These are phyloP conservation scores for Aspergillus nidulans DNA, from an alignment of 495 filamentous ascomycete species.

Conservation along the genomic window DNA sequence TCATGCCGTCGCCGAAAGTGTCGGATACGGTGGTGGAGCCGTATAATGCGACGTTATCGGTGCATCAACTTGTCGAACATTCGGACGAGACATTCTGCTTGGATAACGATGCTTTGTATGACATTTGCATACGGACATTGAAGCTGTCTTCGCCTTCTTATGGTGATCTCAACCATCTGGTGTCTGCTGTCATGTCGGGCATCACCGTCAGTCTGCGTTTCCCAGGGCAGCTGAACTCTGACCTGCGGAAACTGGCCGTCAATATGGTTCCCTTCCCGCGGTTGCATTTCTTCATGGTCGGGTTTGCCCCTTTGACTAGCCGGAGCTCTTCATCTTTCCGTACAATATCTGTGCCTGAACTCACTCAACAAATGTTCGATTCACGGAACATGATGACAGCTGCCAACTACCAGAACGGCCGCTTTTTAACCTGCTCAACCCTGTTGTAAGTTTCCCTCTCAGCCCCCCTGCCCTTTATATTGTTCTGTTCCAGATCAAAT, in stretches of 20 bases:
- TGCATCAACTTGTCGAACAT: conserved; percentile 99
- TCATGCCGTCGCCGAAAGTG: conserved; percentile 98
- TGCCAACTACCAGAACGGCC: conserved; percentile 98
- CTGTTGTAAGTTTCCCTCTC: conserved; percentile 86
- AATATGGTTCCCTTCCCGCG: conserved; percentile 99
- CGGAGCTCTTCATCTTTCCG: conserved; percentile 94
- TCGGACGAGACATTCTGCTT: conserved; percentile 99
- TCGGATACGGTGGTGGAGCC: conserved; percentile 99
- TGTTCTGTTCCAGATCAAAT: conserved; percentile 24
- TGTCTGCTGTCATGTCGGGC: conserved; percentile 98
- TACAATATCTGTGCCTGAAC: conserved; percentile 92
- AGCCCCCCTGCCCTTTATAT: not conserved
- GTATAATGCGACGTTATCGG: conserved; percentile 97
- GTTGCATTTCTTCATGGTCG: conserved; percentile 99
- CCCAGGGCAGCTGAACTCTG: conserved; percentile 98
- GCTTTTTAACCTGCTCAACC: conserved; percentile 98
- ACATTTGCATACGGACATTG: conserved; percentile 99
- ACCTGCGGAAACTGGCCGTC: conserved; percentile 97
- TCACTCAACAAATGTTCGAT: conserved; percentile 99
- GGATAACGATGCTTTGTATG: conserved; percentile 99
- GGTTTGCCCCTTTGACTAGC: conserved; percentile 97
- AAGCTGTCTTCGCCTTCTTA: conserved; percentile 98
- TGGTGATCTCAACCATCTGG: conserved; percentile 97
- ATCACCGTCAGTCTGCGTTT: conserved; percentile 98
- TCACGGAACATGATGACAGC: conserved; percentile 99